Evolutionary conservation across 1,284 basidiomycete genomes (phyloP).

Genomic region (Kwoniella shivajii): DNA sequence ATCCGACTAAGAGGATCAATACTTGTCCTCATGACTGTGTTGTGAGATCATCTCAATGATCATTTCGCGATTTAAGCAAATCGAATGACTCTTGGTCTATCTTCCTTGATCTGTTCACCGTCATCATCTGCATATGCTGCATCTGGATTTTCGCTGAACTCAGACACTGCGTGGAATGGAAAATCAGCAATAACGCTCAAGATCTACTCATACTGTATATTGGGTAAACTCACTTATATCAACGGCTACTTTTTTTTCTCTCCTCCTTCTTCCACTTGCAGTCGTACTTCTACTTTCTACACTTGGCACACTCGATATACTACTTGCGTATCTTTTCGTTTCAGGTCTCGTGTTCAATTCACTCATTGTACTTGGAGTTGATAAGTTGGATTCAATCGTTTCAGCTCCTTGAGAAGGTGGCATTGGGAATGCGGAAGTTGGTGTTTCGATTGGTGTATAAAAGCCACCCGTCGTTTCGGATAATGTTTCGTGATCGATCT

Average conservation of each 20-base stretch:
- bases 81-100: slow-evolving; percentile 39
- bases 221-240: slow-evolving; percentile 31
- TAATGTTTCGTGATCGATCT: not conserved
- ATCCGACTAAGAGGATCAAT: too few species aligned
- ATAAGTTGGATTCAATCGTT: not conserved
- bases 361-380: slow-evolving; percentile 8
- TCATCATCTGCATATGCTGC: slow-evolving; percentile 21
- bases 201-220: not conserved
- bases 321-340: slow-evolving; percentile 5
- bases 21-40: too few species aligned
- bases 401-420: not conserved
- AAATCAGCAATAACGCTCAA: not conserved
- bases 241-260: slow-evolving; percentile 18
- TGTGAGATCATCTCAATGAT: too few species aligned
- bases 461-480: not conserved
- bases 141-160: slow-evolving; percentile 29
- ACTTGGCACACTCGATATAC: slow-evolving; percentile 13
- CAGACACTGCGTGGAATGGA: slow-evolving; percentile 25
- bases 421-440: not conserved
- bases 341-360: not conserved
- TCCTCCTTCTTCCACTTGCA: slow-evolving; percentile 17
- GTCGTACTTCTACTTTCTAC: slow-evolving; percentile 2
- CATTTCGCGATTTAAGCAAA: too few species aligned
- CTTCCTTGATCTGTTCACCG: slow-evolving; percentile 37
- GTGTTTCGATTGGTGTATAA: slow-evolving; percentile 2